Conservation (phyloP, 441 rosid genomes). For the Macaranga tanarius region DNA sequence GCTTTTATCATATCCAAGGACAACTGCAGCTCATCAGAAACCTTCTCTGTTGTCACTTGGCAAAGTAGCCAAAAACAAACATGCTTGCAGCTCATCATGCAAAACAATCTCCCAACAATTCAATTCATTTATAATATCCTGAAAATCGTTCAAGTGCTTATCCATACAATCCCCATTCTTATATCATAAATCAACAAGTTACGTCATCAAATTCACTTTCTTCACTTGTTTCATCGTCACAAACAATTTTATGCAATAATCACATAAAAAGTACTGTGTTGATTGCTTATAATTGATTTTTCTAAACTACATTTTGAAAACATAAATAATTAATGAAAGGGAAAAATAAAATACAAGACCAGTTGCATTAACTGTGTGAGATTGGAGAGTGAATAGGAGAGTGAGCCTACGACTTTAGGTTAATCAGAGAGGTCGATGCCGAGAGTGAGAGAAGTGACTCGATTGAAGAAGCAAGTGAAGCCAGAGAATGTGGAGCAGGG, state of each 20-base stretch:
- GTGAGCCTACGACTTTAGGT: constrained; percentile 60
- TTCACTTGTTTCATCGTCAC: no score
- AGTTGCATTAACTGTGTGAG: constrained; percentile 64
- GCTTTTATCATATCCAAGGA: not conserved
- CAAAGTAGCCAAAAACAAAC: not conserved
- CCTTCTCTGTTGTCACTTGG: not conserved
- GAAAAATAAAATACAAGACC: constrained; percentile 43
- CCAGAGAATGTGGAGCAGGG: constrained; percentile 77
- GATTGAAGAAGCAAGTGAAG: constrained; percentile 51
- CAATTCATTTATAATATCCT: not conserved
- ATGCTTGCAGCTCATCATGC: not conserved
- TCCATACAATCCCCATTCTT: no score
- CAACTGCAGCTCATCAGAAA: not conserved
- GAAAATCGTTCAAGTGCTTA: constrained; percentile 20
- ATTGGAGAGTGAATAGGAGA: constrained; percentile 51
- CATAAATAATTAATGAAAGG: no score
- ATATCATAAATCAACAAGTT: no score
- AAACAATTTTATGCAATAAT: no score
- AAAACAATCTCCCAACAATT: not conserved
- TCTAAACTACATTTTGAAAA: no score
- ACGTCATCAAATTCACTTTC: no score
- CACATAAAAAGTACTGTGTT: no score
- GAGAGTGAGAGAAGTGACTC: constrained; percentile 52
- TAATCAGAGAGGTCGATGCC: constrained; percentile 53
- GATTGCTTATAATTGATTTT: no score